Percentiles rank a stretch among this genome's conserved stretches.
Conservation (phyloP, 441 rosid species). For the Corymbia citriodora region DNA sequence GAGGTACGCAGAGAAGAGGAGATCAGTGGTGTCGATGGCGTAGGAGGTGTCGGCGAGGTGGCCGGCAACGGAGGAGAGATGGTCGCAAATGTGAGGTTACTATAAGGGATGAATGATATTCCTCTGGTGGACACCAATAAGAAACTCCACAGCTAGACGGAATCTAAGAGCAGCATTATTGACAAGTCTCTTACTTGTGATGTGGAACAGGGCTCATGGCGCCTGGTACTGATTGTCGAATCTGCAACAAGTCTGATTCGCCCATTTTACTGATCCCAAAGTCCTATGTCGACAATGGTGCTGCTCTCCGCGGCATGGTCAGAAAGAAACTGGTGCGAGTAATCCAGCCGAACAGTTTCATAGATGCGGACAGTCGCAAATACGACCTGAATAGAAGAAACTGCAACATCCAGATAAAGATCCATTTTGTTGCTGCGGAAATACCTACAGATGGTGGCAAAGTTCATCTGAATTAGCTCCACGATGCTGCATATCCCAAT, state of each 20-base stretch:
- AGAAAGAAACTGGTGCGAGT: background rate
- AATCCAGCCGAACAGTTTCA: background rate
- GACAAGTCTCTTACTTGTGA: background rate
- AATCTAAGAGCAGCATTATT: background rate
- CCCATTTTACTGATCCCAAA: background rate
- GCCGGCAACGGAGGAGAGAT: constrained; percentile 17
- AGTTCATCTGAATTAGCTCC: no score
- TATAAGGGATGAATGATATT: no score
- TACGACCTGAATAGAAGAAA: background rate
- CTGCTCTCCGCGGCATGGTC: background rate
- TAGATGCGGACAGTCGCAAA: background rate
- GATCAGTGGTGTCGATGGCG: constrained; percentile 79
- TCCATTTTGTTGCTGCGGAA: background rate
- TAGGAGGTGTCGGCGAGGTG: constrained; percentile 46
- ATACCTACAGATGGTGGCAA: no score
- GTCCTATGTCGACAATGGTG: background rate
- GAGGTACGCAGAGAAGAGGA: constrained; percentile 85
- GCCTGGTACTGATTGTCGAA: background rate
- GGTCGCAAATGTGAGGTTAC: background rate
- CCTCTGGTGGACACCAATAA: background rate
- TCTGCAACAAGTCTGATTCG: background rate
- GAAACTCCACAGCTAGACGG: background rate
- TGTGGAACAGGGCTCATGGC: background rate
- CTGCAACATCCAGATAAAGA: background rate
- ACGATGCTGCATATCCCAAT: no score